A percentile compares a stretch with the other conserved stretches of the same genome.
These are phyloP conservation scores for Neonectria hederae DNA, from an alignment of 2,329 filamentous ascomycete genomes.

Conservation along the genomic window DNA sequence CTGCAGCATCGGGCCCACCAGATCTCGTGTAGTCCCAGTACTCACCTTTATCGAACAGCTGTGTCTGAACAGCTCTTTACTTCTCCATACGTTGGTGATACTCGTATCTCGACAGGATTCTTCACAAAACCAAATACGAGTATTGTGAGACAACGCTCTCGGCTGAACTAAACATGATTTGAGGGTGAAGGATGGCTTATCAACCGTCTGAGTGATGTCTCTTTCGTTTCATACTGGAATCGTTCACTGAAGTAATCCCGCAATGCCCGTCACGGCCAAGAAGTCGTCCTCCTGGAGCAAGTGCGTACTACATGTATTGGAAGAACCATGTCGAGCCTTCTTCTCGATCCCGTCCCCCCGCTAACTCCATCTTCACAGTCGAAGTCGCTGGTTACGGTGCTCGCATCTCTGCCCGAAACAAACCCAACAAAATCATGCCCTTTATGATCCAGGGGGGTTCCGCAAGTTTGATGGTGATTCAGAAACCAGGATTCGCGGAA, in stretches of 20 bases:
- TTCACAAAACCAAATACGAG: not conserved
- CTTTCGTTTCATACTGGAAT: too few relatives aligned
- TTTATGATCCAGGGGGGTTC: not conserved
- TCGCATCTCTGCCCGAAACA: not conserved
- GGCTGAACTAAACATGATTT: not conserved
- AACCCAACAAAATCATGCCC: constrained; percentile 7
- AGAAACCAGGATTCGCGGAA: not conserved
- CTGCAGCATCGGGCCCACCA: not conserved
- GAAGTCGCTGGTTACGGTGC: constrained; percentile 8
- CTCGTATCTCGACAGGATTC: not conserved
- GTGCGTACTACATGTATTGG: too few relatives aligned
- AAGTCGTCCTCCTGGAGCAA: too few relatives aligned
- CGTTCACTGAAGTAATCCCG: too few relatives aligned
- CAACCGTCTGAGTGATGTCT: not conserved
- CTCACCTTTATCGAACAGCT: too few relatives aligned
- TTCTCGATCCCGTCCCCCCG: not conserved
- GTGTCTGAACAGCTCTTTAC: too few relatives aligned
- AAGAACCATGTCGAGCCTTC: not conserved
- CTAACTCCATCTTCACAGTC: not conserved
- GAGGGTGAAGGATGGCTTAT: not conserved
- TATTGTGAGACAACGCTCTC: not conserved
- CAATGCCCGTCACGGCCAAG: too few relatives aligned
- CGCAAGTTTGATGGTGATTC: not conserved
- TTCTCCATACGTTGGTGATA: not conserved
- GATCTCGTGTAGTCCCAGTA: not conserved